Evolutionary conservation across 441 rosid species (phyloP).

Genomic region (Melastoma candidum): DNA sequence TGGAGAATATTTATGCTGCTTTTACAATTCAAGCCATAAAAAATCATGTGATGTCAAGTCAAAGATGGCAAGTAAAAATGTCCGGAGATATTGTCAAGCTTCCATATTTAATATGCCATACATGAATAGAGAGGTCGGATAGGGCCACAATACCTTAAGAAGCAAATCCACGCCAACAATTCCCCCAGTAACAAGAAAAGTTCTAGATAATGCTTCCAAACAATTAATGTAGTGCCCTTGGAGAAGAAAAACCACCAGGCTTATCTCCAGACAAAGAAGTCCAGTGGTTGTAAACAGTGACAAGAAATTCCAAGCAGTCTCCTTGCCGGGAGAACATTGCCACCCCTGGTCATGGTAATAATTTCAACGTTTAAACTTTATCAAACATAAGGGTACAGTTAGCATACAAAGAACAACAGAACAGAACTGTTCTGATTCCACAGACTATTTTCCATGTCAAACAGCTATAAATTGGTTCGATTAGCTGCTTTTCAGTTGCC

Average conservation of each 20-base stretch:
- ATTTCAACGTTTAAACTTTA: background rate
- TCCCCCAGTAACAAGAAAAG: constrained; percentile 38
- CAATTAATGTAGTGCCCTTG: constrained; percentile 44
- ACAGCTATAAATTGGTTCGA: too few species aligned
- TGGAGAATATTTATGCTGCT: too few species aligned
- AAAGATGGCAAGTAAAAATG: background rate
- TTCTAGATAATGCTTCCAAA: constrained; percentile 34
- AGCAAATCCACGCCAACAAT: constrained; percentile 33
- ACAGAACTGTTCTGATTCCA: background rate
- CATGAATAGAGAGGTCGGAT: background rate
- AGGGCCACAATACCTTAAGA: constrained; percentile 29
- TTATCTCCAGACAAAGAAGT: constrained; percentile 40
- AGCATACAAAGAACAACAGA: background rate
- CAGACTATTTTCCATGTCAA: too few species aligned
- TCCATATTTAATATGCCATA: background rate
- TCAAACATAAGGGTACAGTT: background rate
- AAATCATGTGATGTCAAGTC: too few species aligned
- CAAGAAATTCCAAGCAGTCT: constrained; percentile 42
- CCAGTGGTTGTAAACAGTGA: constrained; percentile 34
- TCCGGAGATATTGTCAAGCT: background rate
- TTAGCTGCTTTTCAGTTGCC: too few species aligned
- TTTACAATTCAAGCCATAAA: too few species aligned
- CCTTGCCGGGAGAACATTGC: constrained; percentile 38
- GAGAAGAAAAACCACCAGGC: constrained; percentile 41
- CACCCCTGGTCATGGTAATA: constrained; percentile 25